Conservation (phyloP, 2,329 filamentous ascomycete species). For the Blastomyces gilchristii region DNA sequence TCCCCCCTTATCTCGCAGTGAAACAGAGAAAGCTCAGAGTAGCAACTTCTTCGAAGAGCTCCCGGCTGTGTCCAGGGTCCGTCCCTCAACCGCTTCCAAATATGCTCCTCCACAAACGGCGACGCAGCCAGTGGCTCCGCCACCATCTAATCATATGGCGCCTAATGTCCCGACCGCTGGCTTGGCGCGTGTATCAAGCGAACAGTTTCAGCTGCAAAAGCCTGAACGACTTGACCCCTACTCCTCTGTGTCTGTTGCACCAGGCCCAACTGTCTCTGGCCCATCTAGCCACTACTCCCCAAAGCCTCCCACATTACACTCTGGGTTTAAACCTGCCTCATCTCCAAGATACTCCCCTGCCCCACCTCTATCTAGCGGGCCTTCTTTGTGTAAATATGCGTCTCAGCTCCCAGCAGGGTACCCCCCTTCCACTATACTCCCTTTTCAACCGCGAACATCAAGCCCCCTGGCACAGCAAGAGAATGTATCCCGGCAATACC, state of each 20-base stretch:
- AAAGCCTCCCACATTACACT: constrained; percentile 27
- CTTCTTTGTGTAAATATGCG: constrained; percentile 30
- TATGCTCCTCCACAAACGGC: constrained; percentile 29
- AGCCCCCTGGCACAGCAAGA: constrained; percentile 50
- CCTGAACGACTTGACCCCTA: constrained; percentile 28
- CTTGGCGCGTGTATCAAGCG: constrained; percentile 19
- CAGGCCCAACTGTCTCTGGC: constrained; percentile 11
- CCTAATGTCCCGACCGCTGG: constrained; percentile 16
- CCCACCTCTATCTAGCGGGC: constrained; percentile 28
- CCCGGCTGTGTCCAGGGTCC: constrained; percentile 52
- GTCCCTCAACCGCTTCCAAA: constrained; percentile 41
- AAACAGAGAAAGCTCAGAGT: constrained; percentile 14
- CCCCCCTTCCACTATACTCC: constrained; percentile 26
- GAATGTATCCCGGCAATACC: constrained; percentile 25
- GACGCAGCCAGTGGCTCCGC: constrained; percentile 17
- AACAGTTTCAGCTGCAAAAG: constrained; percentile 23
- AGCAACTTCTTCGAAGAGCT: constrained; percentile 69
- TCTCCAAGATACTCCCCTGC: constrained; percentile 38
- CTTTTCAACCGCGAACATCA: constrained; percentile 55
- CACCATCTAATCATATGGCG: constrained; percentile 22
- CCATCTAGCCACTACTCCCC: constrained; percentile 34
- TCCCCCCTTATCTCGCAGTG: constrained; percentile 14
- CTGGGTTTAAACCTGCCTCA: constrained; percentile 27
- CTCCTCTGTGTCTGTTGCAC: constrained; percentile 18
- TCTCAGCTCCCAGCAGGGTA: constrained; percentile 29